Evolutionary conservation across 768 basidiomycete genomes (phyloP).

Genomic region (Russula vinacea): DNA sequence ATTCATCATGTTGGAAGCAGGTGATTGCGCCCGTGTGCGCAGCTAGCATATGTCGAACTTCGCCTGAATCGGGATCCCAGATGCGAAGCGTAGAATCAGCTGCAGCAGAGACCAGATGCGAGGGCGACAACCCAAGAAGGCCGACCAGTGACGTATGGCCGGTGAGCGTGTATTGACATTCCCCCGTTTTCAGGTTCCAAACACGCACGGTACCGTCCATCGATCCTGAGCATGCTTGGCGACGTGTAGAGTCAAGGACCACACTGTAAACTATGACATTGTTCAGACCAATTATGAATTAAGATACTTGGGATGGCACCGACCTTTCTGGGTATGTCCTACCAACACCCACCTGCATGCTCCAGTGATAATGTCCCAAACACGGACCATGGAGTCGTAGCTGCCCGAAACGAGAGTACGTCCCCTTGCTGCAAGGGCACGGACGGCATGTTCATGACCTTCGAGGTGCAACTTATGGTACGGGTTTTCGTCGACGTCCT

Average conservation of each 20-base stretch:
- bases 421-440: conserved; percentile 88
- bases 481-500: conserved; percentile 78
- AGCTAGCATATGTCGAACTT: conserved; percentile 74
- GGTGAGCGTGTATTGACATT: conserved; percentile 73
- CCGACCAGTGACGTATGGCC: conserved; percentile 97
- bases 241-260: conserved; percentile 79
- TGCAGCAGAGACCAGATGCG: conserved; percentile 90
- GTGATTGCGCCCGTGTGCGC: conserved; percentile 98
- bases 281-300: conserved; percentile 16
- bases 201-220: conserved; percentile 98
- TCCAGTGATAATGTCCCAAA: conserved; percentile 91
- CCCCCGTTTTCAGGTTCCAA: conserved; percentile 84
- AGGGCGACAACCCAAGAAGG: conserved; percentile 83
- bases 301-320: conserved; percentile 27
- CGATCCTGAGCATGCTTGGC: conserved; percentile 93
- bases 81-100: conserved; percentile 93
- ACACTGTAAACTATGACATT: conserved; percentile 81
- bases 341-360: conserved; percentile 73
- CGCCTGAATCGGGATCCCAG: conserved; percentile 88
- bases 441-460: conserved; percentile 89
- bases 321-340: conserved; percentile 92
- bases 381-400: conserved; percentile 91
- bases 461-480: conserved; percentile 81
- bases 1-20: conserved; percentile 98
- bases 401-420: conserved; percentile 90